phyloP scores from a whole-genome alignment of 345 rosid species.

The Lagerstroemia speciosa region DNA sequence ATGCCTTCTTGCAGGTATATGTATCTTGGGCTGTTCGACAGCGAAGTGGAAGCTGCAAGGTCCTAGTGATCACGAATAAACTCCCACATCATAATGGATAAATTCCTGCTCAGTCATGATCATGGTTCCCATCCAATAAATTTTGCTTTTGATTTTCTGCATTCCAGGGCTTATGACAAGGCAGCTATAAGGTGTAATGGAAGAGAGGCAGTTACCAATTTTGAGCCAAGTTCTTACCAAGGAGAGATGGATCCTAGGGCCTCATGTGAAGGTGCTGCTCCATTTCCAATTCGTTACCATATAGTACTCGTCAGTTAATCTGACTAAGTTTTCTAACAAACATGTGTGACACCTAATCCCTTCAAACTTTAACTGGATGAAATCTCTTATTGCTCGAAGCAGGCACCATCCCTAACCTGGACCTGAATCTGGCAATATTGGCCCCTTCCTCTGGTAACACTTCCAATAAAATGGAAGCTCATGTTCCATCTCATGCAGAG shows the following conservation, averaged over 20 bases:
- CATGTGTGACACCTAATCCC: not conserved
- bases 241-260: conserved; percentile 43
- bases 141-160: conserved; percentile 49
- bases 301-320: not conserved
- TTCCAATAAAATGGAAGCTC: conserved; percentile 36
- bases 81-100: conserved; percentile 35
- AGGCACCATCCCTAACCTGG: conserved; percentile 47
- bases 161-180: conserved; percentile 92
- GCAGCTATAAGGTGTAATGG: conserved; percentile 87
- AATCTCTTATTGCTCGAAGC: conserved; percentile 1
- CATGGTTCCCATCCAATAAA: conserved; percentile 39
- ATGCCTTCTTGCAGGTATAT: conserved; percentile 96
- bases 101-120: conserved; percentile 28
- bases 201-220: conserved; percentile 90
- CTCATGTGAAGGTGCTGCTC: conserved; percentile 44
- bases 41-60: conserved; percentile 99
- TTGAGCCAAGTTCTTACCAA: conserved; percentile 60
- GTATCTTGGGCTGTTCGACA: conserved; percentile 97
- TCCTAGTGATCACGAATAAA: conserved; percentile 60
- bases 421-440: conserved; percentile 75
- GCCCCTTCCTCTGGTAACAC: conserved; percentile 31
- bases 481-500: conserved; percentile 5
- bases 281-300: not conserved
- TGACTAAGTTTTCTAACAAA: not conserved
- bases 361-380: not conserved